These are phyloP conservation scores for Euptelea pleiosperma DNA, from an alignment of 164 flowering plant genomes.

Conservation along the genomic window DNA sequence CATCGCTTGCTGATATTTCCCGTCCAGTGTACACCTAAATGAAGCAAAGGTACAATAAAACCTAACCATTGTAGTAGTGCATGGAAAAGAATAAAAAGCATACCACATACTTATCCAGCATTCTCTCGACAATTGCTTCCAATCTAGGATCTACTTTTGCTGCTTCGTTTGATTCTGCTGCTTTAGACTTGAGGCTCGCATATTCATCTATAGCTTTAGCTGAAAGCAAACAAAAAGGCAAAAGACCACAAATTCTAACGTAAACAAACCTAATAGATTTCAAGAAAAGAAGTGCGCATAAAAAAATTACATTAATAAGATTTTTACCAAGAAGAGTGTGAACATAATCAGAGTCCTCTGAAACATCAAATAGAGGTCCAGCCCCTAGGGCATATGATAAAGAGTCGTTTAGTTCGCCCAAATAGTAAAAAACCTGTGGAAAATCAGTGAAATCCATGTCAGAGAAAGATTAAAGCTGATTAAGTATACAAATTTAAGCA, in stretches of 20 bases:
- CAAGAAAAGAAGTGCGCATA: neutral
- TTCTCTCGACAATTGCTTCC: constrained; percentile 89
- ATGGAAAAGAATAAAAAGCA: neutral
- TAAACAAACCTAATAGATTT: neutral
- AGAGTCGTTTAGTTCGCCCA: constrained; percentile 82
- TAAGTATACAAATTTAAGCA: too few relatives aligned
- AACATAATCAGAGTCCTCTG: constrained; percentile 70
- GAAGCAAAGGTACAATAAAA: constrained; percentile 11
- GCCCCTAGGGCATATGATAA: constrained; percentile 88
- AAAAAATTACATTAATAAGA: neutral
- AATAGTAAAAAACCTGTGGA: constrained; percentile 69
- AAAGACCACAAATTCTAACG: neutral
- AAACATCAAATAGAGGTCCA: constrained; percentile 76
- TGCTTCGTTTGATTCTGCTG: constrained; percentile 58
- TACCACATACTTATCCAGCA: constrained; percentile 76
- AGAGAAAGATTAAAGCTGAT: neutral
- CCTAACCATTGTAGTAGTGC: neutral
- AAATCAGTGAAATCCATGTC: neutral
- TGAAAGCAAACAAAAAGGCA: constrained; percentile 24
- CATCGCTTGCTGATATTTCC: constrained; percentile 87
- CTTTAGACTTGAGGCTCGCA: constrained; percentile 66
- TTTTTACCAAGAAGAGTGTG: constrained; percentile 74
- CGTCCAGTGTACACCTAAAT: constrained; percentile 75
- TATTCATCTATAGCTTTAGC: constrained; percentile 93
- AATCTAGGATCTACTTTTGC: constrained; percentile 65